Evolutionary conservation across 345 rosid genomes (phyloP), one percentile per base, ranked within the genome.

Genomic region (Eutrema yunnanense): DNA sequence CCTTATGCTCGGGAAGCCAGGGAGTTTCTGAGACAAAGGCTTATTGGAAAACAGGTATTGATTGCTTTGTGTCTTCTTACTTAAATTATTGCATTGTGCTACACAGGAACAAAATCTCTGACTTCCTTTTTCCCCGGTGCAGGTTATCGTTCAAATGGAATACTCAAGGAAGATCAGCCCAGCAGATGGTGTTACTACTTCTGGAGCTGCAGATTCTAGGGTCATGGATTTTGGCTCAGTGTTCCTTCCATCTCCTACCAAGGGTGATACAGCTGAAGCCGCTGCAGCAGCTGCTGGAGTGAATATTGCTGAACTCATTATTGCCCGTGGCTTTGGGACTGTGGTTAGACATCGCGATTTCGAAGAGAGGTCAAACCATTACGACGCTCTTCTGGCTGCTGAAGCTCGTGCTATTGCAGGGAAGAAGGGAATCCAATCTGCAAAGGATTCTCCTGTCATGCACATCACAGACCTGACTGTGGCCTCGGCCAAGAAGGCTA

Each of bases 121-220:
- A 77, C 62, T 48, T 65, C 44, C 6, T 58, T 64, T 58, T 16
- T 3, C 63, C 57, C 3, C 1, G 13, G 36, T 58, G 48, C 82
- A 96, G 99, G 99, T 96, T 67, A 82, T 54, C 63, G 96, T 96
- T 67, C 87, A 85, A 81, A 96, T 90, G 99, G 99, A 96, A 78
- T 96, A 96, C 77, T 86, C 95, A 13, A 87, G 98, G 83, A 92
- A 88, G 81, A 81, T 93, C 16, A 47, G 73, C 52, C 69, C 78
- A 84, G 84, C 79, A 19, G 99, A 96, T 55, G 98, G 85, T 67
- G 76, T 85, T 66, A 37, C 81, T 2, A 81, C 77, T 19, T 56
- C 87, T 72, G 96, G 84, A 16, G 43, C 90, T 69, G 81, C 78
- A 62, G 99, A 92, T 57, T 67, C 87, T n/a, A 88, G 97, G 72